Percentiles rank a stretch among this genome's conserved stretches.
These are phyloP conservation scores for Fusarium sp. DNA, from an alignment of 2,329 filamentous ascomycete species.

Conservation along the genomic window DNA sequence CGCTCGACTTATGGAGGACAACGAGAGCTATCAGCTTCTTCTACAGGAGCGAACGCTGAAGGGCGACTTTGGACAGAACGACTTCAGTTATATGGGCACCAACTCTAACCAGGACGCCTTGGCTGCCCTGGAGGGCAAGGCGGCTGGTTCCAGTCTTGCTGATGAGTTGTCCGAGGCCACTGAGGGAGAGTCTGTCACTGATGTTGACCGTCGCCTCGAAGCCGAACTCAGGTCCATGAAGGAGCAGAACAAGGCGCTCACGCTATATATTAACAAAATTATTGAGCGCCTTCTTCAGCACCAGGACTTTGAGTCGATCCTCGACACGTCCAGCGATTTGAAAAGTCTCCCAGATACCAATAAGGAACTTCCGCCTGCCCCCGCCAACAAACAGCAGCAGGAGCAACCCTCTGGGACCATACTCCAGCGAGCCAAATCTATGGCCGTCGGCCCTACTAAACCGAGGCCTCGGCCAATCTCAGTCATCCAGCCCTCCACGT, in stretches of 20 bases:
- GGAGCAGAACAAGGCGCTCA: constrained; percentile 97
- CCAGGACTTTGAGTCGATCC: constrained; percentile 92
- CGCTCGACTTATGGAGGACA: constrained; percentile 96
- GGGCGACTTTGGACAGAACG: constrained; percentile 86
- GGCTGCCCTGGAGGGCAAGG: constrained; percentile 69
- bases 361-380: constrained; percentile 85
- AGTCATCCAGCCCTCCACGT: constrained; percentile 59
- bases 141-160: constrained; percentile 72
- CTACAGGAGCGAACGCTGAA: constrained; percentile 95
- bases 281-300: constrained; percentile 94
- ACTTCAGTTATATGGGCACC: constrained; percentile 76
- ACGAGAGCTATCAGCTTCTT: constrained; percentile 96
- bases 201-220: constrained; percentile 76
- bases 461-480: constrained; percentile 67
- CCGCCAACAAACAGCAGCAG: constrained; percentile 50
- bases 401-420: constrained; percentile 58
- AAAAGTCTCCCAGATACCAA: constrained; percentile 65
- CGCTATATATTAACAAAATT: constrained; percentile 98
- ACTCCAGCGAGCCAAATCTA: constrained; percentile 71
- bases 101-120: constrained; percentile 72
- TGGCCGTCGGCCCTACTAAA: constrained; percentile 61
- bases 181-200: constrained; percentile 65
- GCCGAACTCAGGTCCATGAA: constrained; percentile 81
- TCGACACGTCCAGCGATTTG: constrained; percentile 78
- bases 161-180: constrained; percentile 84